Conservation (phyloP, 116 monocot species). For the Cymodocea nodosa region DNA sequence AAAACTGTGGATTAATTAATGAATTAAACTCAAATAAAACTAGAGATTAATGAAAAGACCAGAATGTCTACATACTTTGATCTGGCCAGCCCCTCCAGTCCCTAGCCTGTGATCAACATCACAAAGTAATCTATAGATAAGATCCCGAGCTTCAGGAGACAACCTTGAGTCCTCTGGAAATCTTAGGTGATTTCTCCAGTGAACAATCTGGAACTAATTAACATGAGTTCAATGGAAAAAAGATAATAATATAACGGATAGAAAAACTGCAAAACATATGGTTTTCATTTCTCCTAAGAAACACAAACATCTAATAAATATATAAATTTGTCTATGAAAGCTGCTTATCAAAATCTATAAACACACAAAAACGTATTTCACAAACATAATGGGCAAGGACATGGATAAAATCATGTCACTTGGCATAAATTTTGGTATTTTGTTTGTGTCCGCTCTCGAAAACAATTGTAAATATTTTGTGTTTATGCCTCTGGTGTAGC, state of each 20-base stretch:
- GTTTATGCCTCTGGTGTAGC: too few relatives aligned
- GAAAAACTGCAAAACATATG: neutral
- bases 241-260: neutral
- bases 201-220: constrained; percentile 51
- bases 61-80: constrained; percentile 37
- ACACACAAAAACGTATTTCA: too few relatives aligned
- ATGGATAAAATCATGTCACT: too few relatives aligned
- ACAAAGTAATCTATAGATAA: constrained; percentile 67
- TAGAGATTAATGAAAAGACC: neutral
- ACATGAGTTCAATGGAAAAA: neutral
- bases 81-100: constrained; percentile 43
- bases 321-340: too few relatives aligned
- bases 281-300: neutral
- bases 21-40: neutral
- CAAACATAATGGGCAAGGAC: too few relatives aligned
- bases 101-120: constrained; percentile 66
- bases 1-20: too few relatives aligned
- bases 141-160: constrained; percentile 54
- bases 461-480: too few relatives aligned
- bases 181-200: constrained; percentile 60
- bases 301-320: too few relatives aligned
- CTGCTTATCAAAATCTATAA: too few relatives aligned
- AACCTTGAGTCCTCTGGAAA: constrained; percentile 54
- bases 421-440: too few relatives aligned
- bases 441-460: too few relatives aligned